A percentile compares a stretch with the other conserved stretches of the same genome.
phyloP scores from a whole-genome alignment of 2,329 filamentous ascomycete genomes.

The Claviceps monticola region DNA sequence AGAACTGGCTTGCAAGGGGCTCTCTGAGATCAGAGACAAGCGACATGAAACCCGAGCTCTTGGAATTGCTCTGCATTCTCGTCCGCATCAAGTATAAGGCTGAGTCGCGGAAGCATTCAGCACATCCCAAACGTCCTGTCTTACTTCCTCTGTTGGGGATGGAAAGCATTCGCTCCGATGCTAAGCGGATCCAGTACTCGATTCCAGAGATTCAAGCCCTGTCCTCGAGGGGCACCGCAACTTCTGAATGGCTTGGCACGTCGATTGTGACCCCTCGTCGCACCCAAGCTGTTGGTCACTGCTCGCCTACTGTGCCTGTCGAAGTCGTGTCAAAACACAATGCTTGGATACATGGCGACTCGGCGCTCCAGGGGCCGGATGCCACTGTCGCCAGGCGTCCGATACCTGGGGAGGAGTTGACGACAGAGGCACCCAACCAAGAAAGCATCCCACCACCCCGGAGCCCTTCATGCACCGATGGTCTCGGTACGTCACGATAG shows the following conservation, averaged over 20 bases:
- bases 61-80: constrained; percentile 12
- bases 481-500: constrained; percentile 10
- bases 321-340: constrained; percentile 1
- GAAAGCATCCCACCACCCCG: neutral
- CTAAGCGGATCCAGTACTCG: constrained; percentile 1
- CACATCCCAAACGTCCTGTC: neutral
- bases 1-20: constrained; percentile 13
- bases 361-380: neutral
- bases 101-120: constrained; percentile 6
- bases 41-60: constrained; percentile 11
- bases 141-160: neutral
- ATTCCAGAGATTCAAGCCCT: constrained; percentile 1
- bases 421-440: neutral
- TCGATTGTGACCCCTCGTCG: neutral
- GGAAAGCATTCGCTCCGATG: neutral
- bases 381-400: neutral
- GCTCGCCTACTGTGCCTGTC: neutral
- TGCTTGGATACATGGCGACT: neutral
- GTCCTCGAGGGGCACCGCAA: neutral
- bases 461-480: neutral
- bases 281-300: neutral
- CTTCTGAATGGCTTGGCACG: neutral
- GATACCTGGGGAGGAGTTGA: neutral
- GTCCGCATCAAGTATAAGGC: constrained; percentile 11
- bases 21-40: constrained; percentile 12